A percentile compares a stretch with the other conserved stretches of the same genome.
Conservation (phyloP, 2,329 filamentous ascomycete species). For the Sarocladiaceae sp. region DNA sequence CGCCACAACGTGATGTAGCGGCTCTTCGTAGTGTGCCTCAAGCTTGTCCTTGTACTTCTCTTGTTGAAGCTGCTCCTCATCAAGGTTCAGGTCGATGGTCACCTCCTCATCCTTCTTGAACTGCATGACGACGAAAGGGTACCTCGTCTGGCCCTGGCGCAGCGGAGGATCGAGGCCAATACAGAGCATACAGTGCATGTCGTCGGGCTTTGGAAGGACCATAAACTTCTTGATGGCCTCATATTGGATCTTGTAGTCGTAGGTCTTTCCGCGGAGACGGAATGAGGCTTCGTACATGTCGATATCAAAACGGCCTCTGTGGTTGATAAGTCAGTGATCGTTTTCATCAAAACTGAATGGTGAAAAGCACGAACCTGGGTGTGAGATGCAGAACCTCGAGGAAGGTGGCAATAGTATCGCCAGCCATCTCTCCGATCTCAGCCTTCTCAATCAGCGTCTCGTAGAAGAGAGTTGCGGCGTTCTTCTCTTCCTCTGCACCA, state of each 20-base stretch:
- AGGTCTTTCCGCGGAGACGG: conserved; percentile 95
- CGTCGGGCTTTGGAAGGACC: conserved; percentile 96
- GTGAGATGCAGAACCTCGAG: conserved; percentile 95
- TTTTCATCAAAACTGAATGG: background rate
- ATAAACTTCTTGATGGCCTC: conserved; percentile 98
- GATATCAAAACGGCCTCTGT: conserved; percentile 96
- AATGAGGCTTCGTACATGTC: conserved; percentile 99
- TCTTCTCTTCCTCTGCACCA: conserved; percentile 74
- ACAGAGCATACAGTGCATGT: conserved; percentile 90
- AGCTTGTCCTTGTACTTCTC: conserved; percentile 86
- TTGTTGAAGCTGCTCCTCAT: conserved; percentile 73
- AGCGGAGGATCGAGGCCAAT: conserved; percentile 92
- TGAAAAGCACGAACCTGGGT: conserved; percentile 59
- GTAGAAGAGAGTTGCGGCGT: conserved; percentile 95
- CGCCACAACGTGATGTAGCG: conserved; percentile 87
- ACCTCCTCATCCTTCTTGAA: conserved; percentile 98
- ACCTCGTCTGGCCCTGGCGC: conserved; percentile 93
- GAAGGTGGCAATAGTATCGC: conserved; percentile 96
- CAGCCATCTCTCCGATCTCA: conserved; percentile 98
- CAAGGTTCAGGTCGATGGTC: conserved; percentile 92
- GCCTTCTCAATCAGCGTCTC: conserved; percentile 98
- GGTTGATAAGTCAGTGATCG: conserved; percentile 18
- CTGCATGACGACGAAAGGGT: conserved; percentile 98
- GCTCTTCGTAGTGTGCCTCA: conserved; percentile 85
- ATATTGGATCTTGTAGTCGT: conserved; percentile 99